These are phyloP conservation scores for Schoenoplectus triqueter DNA, from an alignment of 202 grass and related monocot genomes.

Conservation along the genomic window DNA sequence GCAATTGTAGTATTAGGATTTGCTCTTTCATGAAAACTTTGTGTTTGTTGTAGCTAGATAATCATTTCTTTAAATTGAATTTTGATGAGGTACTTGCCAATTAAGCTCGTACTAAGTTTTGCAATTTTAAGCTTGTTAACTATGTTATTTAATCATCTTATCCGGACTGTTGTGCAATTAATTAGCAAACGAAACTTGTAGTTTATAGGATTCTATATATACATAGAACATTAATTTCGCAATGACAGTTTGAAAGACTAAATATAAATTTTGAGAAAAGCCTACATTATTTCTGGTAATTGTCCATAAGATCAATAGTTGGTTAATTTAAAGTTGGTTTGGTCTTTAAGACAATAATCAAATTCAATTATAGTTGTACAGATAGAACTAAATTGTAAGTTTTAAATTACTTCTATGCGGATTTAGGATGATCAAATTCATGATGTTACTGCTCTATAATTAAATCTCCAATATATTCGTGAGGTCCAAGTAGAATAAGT, in stretches of 20 bases:
- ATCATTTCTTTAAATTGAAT: background rate
- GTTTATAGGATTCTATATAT: background rate
- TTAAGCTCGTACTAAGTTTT: background rate
- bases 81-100: background rate
- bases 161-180: background rate
- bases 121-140: background rate
- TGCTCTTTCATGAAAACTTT: background rate
- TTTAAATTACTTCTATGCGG: no score
- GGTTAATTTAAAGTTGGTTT: background rate
- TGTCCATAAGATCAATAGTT: background rate
- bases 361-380: background rate
- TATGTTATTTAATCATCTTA: background rate
- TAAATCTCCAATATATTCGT: no score
- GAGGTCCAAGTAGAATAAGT: no score
- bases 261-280: background rate
- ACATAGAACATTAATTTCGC: background rate
- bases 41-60: background rate
- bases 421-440: no score
- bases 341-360: background rate
- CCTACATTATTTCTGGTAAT: background rate
- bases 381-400: no score
- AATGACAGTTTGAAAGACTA: background rate
- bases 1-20: background rate
- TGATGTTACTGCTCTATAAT: no score
- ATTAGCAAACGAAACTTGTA: background rate